Base-by-base conservation (phyloP, 352 stramenopile genomes). In the Plasmopara viticola region DNA sequence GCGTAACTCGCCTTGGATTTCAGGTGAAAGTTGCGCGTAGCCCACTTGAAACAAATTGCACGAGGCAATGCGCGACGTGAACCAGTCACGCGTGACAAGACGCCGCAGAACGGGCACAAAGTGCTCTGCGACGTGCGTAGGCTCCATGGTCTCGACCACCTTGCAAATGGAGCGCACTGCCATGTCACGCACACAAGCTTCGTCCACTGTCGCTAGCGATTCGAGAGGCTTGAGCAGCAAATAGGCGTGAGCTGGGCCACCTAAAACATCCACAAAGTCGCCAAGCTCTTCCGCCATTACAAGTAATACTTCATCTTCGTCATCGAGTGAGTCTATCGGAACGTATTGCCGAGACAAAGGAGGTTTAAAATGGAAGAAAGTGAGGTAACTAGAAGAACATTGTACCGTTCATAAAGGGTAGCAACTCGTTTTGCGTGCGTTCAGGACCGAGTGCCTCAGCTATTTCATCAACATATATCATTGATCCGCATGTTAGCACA, bases 261-360 rank as follows among this genome's bases (percentile, higher is more conserved):
- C 96, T 1, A 99, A 82, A 35, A 95, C 74, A n/a, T 90, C 74
- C 7, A 86, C 74, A 31, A 98, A 90, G 48, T 75, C 89, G 48
- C 86, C 90, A 8, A 98, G 60, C 50, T 97, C 81, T 60, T 98
- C 89, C 6, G 93, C 92, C 74, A 97, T 95, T 35, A 94, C 90
- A 44, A 97, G 62, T 42, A 99, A 68, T 30, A 98, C 94, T 65
- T 98, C 95, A 68, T 99, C 97, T 62, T 98, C 95, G 55, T 99
- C 96, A 60, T 99, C 96, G 14, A 97, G 83, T 13, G 86, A 97
- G 56, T 98, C 96, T 92, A 68, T n/a, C n/a, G n/a, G n/a, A n/a
- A n/a, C n/a, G n/a, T n/a, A n/a, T 44, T 38, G 9, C 13, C 9
- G 5, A 38, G 13, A 38, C 33, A 38, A 38, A 14, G 9, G 5